Conservation (phyloP, 1,139 yeast genomes). For the Yamadazyma blattariae region DNA sequence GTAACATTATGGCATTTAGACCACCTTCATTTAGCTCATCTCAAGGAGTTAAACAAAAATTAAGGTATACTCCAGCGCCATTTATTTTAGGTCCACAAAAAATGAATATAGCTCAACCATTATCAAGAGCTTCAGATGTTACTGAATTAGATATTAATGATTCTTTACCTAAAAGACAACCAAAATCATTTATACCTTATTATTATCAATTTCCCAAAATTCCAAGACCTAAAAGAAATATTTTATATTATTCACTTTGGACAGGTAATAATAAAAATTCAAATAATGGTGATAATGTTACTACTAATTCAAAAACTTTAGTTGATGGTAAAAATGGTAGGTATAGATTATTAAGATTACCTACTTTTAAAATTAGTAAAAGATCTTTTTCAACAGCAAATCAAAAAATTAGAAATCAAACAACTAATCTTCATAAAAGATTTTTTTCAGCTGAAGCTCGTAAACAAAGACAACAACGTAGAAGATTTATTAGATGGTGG, state of each 20-base stretch:
- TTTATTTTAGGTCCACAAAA: slow-evolving; percentile 22
- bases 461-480: slow-evolving; percentile 40
- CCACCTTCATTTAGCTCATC: slow-evolving; percentile 19
- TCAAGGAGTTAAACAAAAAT: slow-evolving; percentile 11
- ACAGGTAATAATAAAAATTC: slow-evolving; percentile 8
- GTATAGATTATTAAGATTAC: slow-evolving; percentile 20
- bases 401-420: slow-evolving; percentile 33
- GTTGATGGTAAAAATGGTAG: slow-evolving; percentile 12
- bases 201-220: slow-evolving; percentile 53
- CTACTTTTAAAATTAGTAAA: slow-evolving; percentile 26
- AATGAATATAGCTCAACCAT: slow-evolving; percentile 43
- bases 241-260: slow-evolving; percentile 53
- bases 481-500: slow-evolving; percentile 64
- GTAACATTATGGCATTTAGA: slow-evolving; percentile 23
- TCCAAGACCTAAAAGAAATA: slow-evolving; percentile 63
- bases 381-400: slow-evolving; percentile 40
- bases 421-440: slow-evolving; percentile 36
- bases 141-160: slow-evolving; percentile 26
- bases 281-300: too few species aligned
- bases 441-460: slow-evolving; percentile 47
- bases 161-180: slow-evolving; percentile 16
- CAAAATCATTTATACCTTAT: slow-evolving; percentile 20
- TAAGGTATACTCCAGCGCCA: slow-evolving; percentile 17
- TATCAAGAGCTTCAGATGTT: slow-evolving; percentile 40
- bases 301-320: slow-evolving; percentile 14